Evolutionary conservation across 495 filamentous ascomycete genomes (phyloP).

Genomic region (Penicillium herquei): DNA sequence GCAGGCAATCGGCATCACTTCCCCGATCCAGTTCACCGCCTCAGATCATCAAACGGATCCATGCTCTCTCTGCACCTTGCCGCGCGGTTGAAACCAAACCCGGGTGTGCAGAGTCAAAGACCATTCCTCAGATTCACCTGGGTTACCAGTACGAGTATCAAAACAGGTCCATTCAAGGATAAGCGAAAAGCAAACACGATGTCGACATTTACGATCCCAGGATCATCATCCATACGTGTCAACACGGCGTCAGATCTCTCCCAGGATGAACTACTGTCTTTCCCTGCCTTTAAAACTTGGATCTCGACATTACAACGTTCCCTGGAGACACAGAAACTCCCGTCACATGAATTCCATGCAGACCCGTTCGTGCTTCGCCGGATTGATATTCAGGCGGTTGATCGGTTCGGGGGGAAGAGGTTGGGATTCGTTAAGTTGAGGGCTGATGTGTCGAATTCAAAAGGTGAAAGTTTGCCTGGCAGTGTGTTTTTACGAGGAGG

Average conservation of each 20-base stretch:
- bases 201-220: slow-evolving; percentile 22
- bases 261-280: slow-evolving; percentile 62
- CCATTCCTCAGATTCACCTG: neutral
- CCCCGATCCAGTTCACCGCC: neutral
- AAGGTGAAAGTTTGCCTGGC: slow-evolving; percentile 68
- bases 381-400: slow-evolving; percentile 71
- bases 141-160: no score
- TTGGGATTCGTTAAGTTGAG: slow-evolving; percentile 80
- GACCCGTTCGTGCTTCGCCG: slow-evolving; percentile 68
- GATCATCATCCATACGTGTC: slow-evolving; percentile 39
- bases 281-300: slow-evolving; percentile 75
- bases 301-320: slow-evolving; percentile 63
- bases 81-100: neutral
- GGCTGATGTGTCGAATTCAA: slow-evolving; percentile 60
- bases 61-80: neutral
- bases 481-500: slow-evolving; percentile 78
- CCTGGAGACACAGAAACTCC: slow-evolving; percentile 58
- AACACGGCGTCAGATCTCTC: slow-evolving; percentile 58
- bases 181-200: slow-evolving; percentile 6
- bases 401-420: slow-evolving; percentile 62
- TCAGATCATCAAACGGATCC: neutral
- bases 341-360: slow-evolving; percentile 66
- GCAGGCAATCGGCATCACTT: neutral
- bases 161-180: neutral
- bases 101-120: no score